A percentile compares a stretch with the other conserved stretches of the same genome.
phyloP scores from a whole-genome alignment of 2,329 filamentous ascomycete species.

The Cytospora mali region DNA sequence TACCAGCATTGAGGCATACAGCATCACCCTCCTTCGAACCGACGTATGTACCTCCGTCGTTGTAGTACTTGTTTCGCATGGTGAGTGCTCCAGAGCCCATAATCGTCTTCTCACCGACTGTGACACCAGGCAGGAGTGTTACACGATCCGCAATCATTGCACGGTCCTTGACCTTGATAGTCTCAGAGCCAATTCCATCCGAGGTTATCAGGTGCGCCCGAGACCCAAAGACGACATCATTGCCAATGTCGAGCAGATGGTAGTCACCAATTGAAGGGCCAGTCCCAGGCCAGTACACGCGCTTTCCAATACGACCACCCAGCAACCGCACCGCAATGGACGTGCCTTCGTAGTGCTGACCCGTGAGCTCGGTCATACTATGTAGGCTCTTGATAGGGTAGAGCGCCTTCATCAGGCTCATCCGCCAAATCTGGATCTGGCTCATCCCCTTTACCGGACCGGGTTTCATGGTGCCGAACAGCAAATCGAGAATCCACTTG shows the following conservation, averaged over 20 bases:
- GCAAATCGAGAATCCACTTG: constrained; percentile 43
- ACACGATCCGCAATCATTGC: constrained; percentile 62
- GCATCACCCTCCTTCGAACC: constrained; percentile 56
- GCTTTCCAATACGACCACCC: constrained; percentile 54
- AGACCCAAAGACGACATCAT: constrained; percentile 63
- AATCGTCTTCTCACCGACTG: constrained; percentile 50
- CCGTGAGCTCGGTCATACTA: constrained; percentile 53
- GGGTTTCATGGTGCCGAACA: constrained; percentile 43
- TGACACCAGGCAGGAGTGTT: constrained; percentile 53
- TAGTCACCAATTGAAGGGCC: constrained; percentile 57
- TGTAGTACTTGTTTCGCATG: constrained; percentile 47
- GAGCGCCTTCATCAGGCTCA: constrained; percentile 46
- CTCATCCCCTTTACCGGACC: constrained; percentile 37
- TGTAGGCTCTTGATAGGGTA: constrained; percentile 48
- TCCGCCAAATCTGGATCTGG: constrained; percentile 47
- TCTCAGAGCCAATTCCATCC: constrained; percentile 52
- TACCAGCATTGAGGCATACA: constrained; percentile 40
- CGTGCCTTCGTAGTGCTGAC: constrained; percentile 58
- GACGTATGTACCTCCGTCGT: constrained; percentile 51
- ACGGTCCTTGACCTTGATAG: constrained; percentile 48
- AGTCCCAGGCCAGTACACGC: constrained; percentile 61
- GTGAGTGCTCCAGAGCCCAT: constrained; percentile 59
- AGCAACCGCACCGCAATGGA: constrained; percentile 53
- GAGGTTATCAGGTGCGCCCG: constrained; percentile 56
- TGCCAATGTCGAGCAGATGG: constrained; percentile 56